phyloP scores from a whole-genome alignment of 495 filamentous ascomycete genomes.

The Xylaria flabelliformis region DNA sequence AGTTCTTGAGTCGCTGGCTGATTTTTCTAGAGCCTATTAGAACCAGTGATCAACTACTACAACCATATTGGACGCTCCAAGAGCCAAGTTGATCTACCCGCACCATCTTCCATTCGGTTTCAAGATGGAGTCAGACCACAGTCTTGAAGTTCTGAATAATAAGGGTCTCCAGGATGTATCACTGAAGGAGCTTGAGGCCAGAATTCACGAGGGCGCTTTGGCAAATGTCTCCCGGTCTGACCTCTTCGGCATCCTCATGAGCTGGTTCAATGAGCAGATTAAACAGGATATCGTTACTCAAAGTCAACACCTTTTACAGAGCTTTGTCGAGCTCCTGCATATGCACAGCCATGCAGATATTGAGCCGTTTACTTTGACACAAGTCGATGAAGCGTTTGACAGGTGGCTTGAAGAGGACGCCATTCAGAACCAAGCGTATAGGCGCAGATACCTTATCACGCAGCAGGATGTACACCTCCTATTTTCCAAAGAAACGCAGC shows the following conservation, averaged over 20 bases:
- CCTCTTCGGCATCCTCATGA: conserved; percentile 35
- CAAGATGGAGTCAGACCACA: conserved; percentile 27
- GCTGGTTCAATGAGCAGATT: conserved; percentile 46
- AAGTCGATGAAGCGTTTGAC: conserved; percentile 35
- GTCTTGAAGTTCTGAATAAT: conserved; percentile 2
- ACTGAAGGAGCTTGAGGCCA: conserved; percentile 32
- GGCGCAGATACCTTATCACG: conserved; percentile 38
- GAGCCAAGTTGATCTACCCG: not conserved
- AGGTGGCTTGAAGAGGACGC: conserved; percentile 38
- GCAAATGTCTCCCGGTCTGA: conserved; percentile 18
- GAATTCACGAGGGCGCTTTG: conserved; percentile 19
- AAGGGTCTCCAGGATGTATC: conserved; percentile 28
- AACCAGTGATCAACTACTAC: not conserved
- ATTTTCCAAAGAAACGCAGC: not conserved
- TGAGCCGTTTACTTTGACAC: conserved; percentile 22
- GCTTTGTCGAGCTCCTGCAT: conserved; percentile 31
- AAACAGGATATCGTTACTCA: conserved; percentile 34
- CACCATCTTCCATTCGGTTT: not conserved
- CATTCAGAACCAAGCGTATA: conserved; percentile 29
- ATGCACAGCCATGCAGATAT: conserved; percentile 16
- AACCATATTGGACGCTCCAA: not conserved
- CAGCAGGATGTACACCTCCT: conserved; percentile 32
- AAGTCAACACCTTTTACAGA: conserved; percentile 27
- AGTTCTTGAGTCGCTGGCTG: not conserved
- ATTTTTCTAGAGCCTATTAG: not conserved